phyloP scores from a whole-genome alignment of 306 rosid species.

The Dalbergia cochinchinensis region DNA sequence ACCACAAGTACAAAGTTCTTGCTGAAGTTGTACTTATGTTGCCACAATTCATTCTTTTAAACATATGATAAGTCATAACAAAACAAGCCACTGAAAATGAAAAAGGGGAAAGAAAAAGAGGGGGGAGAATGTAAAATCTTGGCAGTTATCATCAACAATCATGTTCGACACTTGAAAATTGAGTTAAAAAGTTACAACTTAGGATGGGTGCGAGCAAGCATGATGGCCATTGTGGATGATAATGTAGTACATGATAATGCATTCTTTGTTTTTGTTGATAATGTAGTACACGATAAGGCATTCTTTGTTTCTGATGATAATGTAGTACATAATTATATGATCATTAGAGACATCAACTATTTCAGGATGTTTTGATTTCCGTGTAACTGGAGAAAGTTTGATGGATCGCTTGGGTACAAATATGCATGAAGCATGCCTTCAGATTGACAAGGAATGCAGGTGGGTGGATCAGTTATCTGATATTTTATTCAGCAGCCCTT shows the following conservation, averaged over 20 bases:
- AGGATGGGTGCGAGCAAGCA: background rate
- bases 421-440: constrained; percentile 74
- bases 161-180: constrained; percentile 6
- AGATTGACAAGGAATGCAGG: constrained; percentile 78
- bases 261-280: constrained; percentile 14
- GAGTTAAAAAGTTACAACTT: background rate
- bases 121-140: background rate
- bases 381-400: constrained; percentile 72
- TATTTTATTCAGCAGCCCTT: background rate
- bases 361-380: constrained; percentile 54
- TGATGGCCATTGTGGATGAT: background rate
- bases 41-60: background rate
- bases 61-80: background rate
- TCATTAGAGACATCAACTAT: constrained; percentile 4
- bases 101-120: background rate
- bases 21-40: constrained; percentile 8
- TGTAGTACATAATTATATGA: constrained; percentile 10
- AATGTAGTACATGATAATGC: constrained; percentile 4
- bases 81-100: background rate
- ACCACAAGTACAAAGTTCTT: constrained; percentile 24
- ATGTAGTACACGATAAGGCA: constrained; percentile 1
- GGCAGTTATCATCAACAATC: background rate
- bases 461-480: constrained; percentile 30
- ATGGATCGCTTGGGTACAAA: constrained; percentile 68
- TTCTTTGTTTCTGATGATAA: constrained; percentile 11